These are phyloP conservation scores for Basipetospora sp. DNA, from an alignment of 2,329 filamentous ascomycete genomes.

Conservation along the genomic window DNA sequence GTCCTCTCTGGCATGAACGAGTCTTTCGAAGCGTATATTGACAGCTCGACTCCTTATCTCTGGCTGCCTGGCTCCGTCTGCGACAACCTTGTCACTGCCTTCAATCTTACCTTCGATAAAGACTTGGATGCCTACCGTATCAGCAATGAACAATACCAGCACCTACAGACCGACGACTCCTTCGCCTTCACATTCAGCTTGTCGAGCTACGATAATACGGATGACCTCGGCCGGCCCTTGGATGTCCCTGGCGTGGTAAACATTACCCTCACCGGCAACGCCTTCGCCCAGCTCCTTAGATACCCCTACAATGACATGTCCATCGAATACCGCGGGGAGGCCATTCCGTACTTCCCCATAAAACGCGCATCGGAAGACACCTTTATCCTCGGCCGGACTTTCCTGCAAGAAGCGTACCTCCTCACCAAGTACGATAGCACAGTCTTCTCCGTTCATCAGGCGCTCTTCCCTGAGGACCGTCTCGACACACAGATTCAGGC, in stretches of 20 bases:
- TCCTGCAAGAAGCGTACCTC: slow-evolving; percentile 54
- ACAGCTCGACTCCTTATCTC: slow-evolving; percentile 49
- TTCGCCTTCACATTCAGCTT: slow-evolving; percentile 42
- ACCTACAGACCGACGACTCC: slow-evolving; percentile 27
- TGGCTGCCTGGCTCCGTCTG: slow-evolving; percentile 49
- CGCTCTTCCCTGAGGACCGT: slow-evolving; percentile 32
- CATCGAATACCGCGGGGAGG: slow-evolving; percentile 29
- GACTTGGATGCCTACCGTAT: slow-evolving; percentile 51
- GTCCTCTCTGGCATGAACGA: slow-evolving; percentile 30
- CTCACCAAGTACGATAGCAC: slow-evolving; percentile 40
- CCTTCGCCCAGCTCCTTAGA: slow-evolving; percentile 34
- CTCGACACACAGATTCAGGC: slow-evolving; percentile 26
- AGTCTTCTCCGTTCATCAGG: slow-evolving; percentile 41
- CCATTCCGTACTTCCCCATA: slow-evolving; percentile 51
- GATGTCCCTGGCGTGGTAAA: slow-evolving; percentile 38
- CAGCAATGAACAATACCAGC: slow-evolving; percentile 37
- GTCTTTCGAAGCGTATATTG: slow-evolving; percentile 39
- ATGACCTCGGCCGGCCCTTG: slow-evolving; percentile 35
- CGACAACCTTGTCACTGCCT: slow-evolving; percentile 45
- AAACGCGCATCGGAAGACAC: slow-evolving; percentile 38
- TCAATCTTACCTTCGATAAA: slow-evolving; percentile 52
- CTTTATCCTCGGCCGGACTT: slow-evolving; percentile 50
- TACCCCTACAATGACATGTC: slow-evolving; percentile 32
- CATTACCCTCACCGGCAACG: slow-evolving; percentile 36
- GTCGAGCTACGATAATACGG: slow-evolving; percentile 38